Evolutionary conservation across 306 rosid genomes (phyloP), one percentile per base, ranked within the genome.

Genomic region (Prunus fruticosa): DNA sequence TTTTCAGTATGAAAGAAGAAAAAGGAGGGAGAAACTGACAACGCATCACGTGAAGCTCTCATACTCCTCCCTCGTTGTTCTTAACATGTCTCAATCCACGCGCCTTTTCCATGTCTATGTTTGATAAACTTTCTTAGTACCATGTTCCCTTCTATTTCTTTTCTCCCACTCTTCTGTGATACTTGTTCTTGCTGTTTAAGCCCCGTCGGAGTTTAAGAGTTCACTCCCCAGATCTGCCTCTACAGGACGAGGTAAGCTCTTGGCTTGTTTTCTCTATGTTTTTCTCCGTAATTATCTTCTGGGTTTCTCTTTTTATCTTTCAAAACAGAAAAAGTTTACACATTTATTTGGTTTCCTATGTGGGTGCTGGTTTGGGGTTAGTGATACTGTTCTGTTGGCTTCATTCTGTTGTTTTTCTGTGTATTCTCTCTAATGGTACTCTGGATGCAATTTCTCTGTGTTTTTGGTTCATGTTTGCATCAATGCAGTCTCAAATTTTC

Each of bases 31-130:
- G 22, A 32, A 60, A 62, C 94, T 86, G 96, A 91, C 90, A 86
- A 3, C 76, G 22, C 47, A 69, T 80, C 98, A 93, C 94, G 96
- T 87, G 96, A 13, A 6, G 54, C 86, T 58, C 86, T 58, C 69
- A 49, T 60, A 76, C 56, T 80, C 83, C 78, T n/a, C 61, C 23
- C 61, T 7, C 23, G 22, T 16, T 57, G 20, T 82, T 67, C 70
- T 62, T 69, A 64, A 65, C 75, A 52, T 43, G 41, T 76, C 80
- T 81, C 27, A 66, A 71, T 69, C 79, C 92, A 87, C 88, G 94
- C 97, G 91, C 95, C 88, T 51, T 54, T 79, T 74, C 23, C 14
- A 5, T 67, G 61, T 56, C 61, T 28, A 2, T 41, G 32, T 5
- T 50, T 30, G 2, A 12, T 54, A 3, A 22, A 19, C 57, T 19